These are phyloP conservation scores for Pythium guiyangense DNA, from an alignment of 352 stramenopile species.

Conservation along the genomic window DNA sequence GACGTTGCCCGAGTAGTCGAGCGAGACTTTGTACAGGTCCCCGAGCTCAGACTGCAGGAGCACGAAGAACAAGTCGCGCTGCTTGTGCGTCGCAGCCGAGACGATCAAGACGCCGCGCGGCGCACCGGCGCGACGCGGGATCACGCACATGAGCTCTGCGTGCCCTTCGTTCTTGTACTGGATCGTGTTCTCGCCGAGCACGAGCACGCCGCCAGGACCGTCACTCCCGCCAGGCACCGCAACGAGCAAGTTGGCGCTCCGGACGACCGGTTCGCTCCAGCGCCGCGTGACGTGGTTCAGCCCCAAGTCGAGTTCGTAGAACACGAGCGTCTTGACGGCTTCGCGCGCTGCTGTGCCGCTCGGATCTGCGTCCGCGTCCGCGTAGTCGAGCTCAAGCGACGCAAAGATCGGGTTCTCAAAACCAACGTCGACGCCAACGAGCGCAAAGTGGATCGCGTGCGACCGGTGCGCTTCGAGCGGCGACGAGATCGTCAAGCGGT, in stretches of 20 bases:
- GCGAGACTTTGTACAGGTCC: constrained; percentile 98
- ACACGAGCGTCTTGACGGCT: constrained; percentile 94
- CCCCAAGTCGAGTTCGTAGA: constrained; percentile 99
- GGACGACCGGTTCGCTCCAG: constrained; percentile 87
- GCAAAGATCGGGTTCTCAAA: constrained; percentile 99
- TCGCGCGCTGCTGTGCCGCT: constrained; percentile 51
- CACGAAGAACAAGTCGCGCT: constrained; percentile 96
- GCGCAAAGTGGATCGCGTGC: constrained; percentile 92
- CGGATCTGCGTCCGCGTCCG: constrained; percentile 80
- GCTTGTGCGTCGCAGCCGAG: constrained; percentile 90
- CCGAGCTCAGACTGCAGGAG: constrained; percentile 97
- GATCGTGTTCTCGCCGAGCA: constrained; percentile 95
- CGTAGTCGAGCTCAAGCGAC: constrained; percentile 95
- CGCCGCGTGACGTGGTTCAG: constrained; percentile 98
- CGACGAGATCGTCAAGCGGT: constrained; percentile 95
- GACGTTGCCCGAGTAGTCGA: constrained; percentile 80
- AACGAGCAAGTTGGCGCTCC: constrained; percentile 94
- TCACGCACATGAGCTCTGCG: constrained; percentile 60
- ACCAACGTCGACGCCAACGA: constrained; percentile 96
- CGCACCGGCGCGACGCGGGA: constrained; percentile 73
- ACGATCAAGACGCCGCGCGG: constrained; percentile 92
- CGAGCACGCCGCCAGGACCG: constrained; percentile 91
- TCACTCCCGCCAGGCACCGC: constrained; percentile 81
- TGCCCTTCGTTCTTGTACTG: constrained; percentile 97
- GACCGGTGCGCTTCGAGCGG: constrained; percentile 98